These are phyloP conservation scores for Xenoacremonium recifei DNA, from an alignment of 2,329 filamentous ascomycete genomes.

Conservation along the genomic window DNA sequence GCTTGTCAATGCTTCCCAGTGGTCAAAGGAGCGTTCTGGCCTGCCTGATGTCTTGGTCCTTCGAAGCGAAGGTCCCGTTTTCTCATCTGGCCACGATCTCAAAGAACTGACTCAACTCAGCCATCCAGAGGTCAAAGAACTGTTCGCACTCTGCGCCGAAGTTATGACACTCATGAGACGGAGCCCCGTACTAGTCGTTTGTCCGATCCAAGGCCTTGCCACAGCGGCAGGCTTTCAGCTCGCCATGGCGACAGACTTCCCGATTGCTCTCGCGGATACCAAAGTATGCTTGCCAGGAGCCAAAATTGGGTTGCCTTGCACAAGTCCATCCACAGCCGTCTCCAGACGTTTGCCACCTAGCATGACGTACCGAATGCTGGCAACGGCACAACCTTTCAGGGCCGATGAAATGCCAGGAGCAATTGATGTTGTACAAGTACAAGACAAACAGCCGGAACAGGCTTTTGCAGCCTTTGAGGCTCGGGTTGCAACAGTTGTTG, in stretches of 20 bases:
- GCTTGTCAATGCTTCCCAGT: constrained; percentile 18
- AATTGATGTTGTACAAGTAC: constrained; percentile 14
- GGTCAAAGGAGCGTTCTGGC: constrained; percentile 17
- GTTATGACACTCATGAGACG: constrained; percentile 20
- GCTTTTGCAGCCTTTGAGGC: constrained; percentile 8
- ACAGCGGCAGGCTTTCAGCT: constrained; percentile 25
- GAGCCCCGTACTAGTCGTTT: constrained; percentile 21
- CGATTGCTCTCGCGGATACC: constrained; percentile 15
- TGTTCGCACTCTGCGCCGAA: constrained; percentile 19
- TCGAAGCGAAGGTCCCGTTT: constrained; percentile 21
- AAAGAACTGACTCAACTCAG: constrained; percentile 15
- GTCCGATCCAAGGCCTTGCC: constrained; percentile 22
- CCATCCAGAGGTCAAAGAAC: constrained; percentile 10
- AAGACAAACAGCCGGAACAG: background rate
- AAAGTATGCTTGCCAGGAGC: constrained; percentile 18
- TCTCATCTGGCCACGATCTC: constrained; percentile 23
- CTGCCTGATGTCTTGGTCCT: constrained; percentile 20
- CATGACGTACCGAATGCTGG: constrained; percentile 16
- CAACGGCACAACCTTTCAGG: constrained; percentile 13
- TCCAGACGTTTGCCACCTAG: constrained; percentile 16
- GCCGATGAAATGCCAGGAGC: constrained; percentile 14
- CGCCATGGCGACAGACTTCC: constrained; percentile 21
- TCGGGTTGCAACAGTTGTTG: constrained; percentile 9
- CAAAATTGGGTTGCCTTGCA: constrained; percentile 23
- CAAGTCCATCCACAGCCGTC: constrained; percentile 19